Base-by-base conservation (phyloP, 352 stramenopile genomes). In the Pythium aquatile region DNA sequence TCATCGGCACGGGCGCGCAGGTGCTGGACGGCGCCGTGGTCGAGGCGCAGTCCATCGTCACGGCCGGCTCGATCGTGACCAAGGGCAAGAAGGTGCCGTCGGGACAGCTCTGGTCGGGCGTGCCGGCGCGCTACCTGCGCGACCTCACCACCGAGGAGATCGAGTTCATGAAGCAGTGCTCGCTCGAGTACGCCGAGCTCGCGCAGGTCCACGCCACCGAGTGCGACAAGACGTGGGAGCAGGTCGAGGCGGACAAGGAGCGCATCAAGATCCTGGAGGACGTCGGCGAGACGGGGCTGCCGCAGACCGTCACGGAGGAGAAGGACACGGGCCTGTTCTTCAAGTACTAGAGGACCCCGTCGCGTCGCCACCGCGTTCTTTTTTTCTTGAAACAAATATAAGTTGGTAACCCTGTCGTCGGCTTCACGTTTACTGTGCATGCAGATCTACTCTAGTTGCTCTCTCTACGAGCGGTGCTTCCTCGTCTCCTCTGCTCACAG, bases 1-100 rank as follows among this genome's bases (percentile, higher is more conserved):
- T 96, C 62, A 96, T 98, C 35, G 93, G 93, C 60, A 96, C 89
- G n/a, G 90, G 91, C 20, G 88, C 89, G 8, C 85, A 96, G 68
- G 86, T 98, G 58, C 78, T 97, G 33, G 93, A 98, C 70, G 90
- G 90, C 58, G 86, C 88, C 3, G 87, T 91, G 52, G 79, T 98
- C 30, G 88, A 87, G 58, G 82, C 76, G 61, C 86, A 96, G 69
- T 95, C 92, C 56, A 94, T 97, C 60, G 71, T 98, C 58, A 96
- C 91, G 57, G 84, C 92, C 44, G 92, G 92, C 35, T 95, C 92
- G 30, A 91, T 97, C 68, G 87, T 97, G 48, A 89, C 90, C 20
- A 74, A 80, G 47, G 83, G 81, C 74, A 96, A 93, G 72, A 85
- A 86, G 55, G 84, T 98, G 44, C 88, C 91, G n/a, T 81, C 85